Conservation (phyloP, 192 early-diverging fungal genomes). For the Gigaspora rosea region DNA sequence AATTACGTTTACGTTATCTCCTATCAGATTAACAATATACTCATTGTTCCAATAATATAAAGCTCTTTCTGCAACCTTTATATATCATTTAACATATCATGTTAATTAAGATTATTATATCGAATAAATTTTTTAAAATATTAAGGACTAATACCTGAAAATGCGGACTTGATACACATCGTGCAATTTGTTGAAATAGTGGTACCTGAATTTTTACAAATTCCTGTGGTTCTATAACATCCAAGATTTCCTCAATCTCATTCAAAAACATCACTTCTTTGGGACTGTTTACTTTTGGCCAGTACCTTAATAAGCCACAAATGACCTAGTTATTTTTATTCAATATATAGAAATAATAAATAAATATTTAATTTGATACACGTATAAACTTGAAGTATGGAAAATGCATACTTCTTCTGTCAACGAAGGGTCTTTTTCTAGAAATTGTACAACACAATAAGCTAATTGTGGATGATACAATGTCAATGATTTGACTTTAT, state of each 20-base stretch:
- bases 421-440: conserved; percentile 95
- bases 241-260: conserved; percentile 97
- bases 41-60: conserved; percentile 99
- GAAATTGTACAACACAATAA: conserved; percentile 98
- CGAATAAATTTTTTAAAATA: neutral
- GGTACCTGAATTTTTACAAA: conserved; percentile 89
- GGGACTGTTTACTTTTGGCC: conserved; percentile 99
- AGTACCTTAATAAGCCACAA: conserved; percentile 85
- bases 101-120: neutral
- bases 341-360: neutral
- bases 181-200: conserved; percentile 89
- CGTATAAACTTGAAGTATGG: neutral
- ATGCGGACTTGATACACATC: conserved; percentile 95
- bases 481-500: conserved; percentile 92
- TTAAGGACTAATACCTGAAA: conserved; percentile 73
- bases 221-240: conserved; percentile 90
- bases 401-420: conserved; percentile 71
- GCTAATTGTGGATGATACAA: conserved; percentile 97
- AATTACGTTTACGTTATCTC: conserved; percentile 88
- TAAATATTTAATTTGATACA: neutral
- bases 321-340: conserved; percentile 61
- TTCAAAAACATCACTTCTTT: conserved; percentile 99
- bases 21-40: conserved; percentile 95
- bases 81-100: neutral
- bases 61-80: conserved; percentile 94